Percentiles rank a stretch among this genome's conserved stretches.
phyloP scores from a whole-genome alignment of 163 green algal species.

The Chloroidium sp. region DNA sequence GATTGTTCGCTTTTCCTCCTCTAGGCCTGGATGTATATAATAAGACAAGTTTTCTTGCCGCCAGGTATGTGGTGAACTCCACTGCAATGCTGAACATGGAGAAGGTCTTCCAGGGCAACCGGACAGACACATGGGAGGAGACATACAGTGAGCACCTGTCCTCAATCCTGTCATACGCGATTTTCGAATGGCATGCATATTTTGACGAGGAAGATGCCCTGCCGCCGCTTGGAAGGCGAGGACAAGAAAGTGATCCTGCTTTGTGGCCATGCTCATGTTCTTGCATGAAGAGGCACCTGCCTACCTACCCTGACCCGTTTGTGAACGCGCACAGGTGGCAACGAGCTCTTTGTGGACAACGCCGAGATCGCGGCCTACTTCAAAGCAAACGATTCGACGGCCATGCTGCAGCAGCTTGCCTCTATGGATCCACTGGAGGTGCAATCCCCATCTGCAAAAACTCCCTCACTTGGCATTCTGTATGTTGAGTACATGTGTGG shows the following conservation, averaged over 20 bases:
- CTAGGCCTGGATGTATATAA: not conserved
- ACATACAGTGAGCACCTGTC: constrained; percentile 1
- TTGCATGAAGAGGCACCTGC: no score
- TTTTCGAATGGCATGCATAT: not conserved
- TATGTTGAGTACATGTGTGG: no score
- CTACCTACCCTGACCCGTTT: not conserved
- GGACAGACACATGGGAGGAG: constrained; percentile 8
- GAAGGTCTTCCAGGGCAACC: constrained; percentile 8
- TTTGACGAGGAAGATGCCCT: no score
- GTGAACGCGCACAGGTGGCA: not conserved
- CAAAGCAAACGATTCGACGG: not conserved
- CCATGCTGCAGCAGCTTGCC: constrained; percentile 3
- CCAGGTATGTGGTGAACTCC: not conserved
- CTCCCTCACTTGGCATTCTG: no score
- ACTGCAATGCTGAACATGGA: constrained; percentile 1
- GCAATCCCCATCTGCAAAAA: no score
- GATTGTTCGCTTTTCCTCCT: not conserved
- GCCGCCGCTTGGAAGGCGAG: no score
- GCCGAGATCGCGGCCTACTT: constrained; percentile 2
- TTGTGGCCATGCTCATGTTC: no score
- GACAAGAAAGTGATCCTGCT: no score
- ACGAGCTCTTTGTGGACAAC: not conserved
- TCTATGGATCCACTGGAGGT: not conserved
- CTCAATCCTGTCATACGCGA: not conserved
- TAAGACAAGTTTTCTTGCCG: not conserved